Conservation (phyloP, 2,329 filamentous ascomycete genomes). For the Hypoxylon sp. region DNA sequence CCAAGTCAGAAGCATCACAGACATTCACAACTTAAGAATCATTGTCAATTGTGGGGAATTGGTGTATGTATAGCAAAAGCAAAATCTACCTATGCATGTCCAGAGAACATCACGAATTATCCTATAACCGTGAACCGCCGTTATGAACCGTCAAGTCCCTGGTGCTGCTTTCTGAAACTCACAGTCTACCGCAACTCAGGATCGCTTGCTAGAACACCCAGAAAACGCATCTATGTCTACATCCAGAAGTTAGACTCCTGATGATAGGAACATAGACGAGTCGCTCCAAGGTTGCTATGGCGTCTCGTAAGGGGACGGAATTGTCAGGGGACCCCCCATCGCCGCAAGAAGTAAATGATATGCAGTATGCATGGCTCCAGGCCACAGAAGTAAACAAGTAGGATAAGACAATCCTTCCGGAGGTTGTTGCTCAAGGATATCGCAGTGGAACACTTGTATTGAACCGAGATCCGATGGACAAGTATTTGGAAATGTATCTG, state of each 20-base stretch:
- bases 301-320: neutral
- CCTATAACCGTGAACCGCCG: neutral
- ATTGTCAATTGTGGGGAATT: neutral
- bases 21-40: neutral
- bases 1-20: neutral
- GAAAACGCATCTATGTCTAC: neutral
- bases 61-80: neutral
- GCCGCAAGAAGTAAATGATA: neutral
- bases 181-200: constrained; percentile 1
- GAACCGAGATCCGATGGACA: neutral
- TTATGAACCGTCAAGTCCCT: constrained; percentile 1
- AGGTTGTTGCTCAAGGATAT: neutral
- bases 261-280: neutral
- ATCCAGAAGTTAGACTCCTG: neutral
- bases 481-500: neutral
- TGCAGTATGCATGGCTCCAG: neutral
- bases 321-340: neutral
- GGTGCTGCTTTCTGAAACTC: neutral
- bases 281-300: neutral
- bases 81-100: constrained; percentile 24
- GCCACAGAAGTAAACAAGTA: neutral
- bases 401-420: neutral
- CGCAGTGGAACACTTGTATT: neutral
- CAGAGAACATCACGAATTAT: constrained; percentile 12
- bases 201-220: neutral